phyloP scores from a whole-genome alignment of 2,329 filamentous ascomycete genomes.

The Trichoderma cornu-damae region DNA sequence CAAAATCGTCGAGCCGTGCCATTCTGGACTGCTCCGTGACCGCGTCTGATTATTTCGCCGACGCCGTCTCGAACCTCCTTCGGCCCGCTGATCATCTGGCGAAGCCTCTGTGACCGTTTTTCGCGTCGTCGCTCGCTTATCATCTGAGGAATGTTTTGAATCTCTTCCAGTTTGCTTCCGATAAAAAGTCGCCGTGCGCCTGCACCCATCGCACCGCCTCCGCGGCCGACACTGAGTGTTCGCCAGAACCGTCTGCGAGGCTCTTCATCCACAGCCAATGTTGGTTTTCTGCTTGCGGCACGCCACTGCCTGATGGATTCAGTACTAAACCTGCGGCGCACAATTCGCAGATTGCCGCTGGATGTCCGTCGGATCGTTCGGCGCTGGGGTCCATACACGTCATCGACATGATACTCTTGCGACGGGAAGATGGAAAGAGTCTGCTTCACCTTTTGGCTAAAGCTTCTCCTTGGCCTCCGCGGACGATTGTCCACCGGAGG shows the following conservation, averaged over 20 bases:
- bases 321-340: constrained; percentile 48
- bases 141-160: constrained; percentile 49
- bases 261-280: constrained; percentile 29
- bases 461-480: constrained; percentile 40
- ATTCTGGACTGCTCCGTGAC: constrained; percentile 22
- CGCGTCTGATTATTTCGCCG: constrained; percentile 50
- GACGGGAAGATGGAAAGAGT: constrained; percentile 58
- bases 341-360: constrained; percentile 56
- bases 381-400: constrained; percentile 42
- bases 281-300: constrained; percentile 32
- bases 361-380: constrained; percentile 55
- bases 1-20: neutral
- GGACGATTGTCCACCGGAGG: constrained; percentile 48
- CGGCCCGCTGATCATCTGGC: constrained; percentile 56
- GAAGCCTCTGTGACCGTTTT: constrained; percentile 53
- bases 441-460: constrained; percentile 51
- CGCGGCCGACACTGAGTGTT: constrained; percentile 28
- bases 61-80: constrained; percentile 55
- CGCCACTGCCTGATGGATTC: constrained; percentile 36
- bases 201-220: constrained; percentile 24
- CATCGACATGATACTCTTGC: constrained; percentile 33
- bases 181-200: constrained; percentile 35
- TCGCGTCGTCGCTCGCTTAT: constrained; percentile 55
- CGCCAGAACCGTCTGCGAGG: constrained; percentile 31
- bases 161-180: constrained; percentile 46